Base-by-base conservation (phyloP, 208 protist species). In the Acanthamoeba royreba region DNA sequence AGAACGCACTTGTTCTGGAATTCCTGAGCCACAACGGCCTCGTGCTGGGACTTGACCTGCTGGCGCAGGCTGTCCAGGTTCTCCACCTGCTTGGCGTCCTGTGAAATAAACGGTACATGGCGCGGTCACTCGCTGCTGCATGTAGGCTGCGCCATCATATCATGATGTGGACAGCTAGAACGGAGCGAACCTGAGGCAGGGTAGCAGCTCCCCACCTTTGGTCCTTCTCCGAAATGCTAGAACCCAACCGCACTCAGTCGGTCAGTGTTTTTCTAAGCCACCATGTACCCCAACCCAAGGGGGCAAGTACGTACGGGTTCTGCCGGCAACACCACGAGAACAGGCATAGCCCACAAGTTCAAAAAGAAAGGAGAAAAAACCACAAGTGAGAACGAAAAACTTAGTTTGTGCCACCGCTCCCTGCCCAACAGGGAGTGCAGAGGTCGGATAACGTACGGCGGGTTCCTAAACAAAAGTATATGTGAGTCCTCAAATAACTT, bases 181-280 rank as follows among this genome's bases (percentile, higher is more conserved):
- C 13, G 49, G 9, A 19, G 49, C 55, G 33, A 66, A 79, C 69
- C 79, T 87, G 79, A 35, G 79, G 79, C 40, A 87, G 40, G 3
- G 79, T 87, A 22, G 79, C 79, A 8, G 79, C 79, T 25, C 79
- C 79, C 79, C 79, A 87, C n/a, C 79, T 52, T 19, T 87, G 79
- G 46, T 53, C 79, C 43, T 52, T 61, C 79, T 87, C 79, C 7
- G 79, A 87, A 38, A 87, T 87, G 31, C 49, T 87, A 38, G 31
- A 8, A 42, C 46, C 46, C 5, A 35, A 52, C 25, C 25, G 17
- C 46, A 19, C 42, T 42, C 40, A 19, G 17, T 8, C 63, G 63
- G 8, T 74, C 11, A 25, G 33, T 25, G 11, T 25, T 74, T 28
- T 74, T 74, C 33, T 83, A 52, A 43, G 7, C 15, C 7, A 83